phyloP scores from a whole-genome alignment of 208 protist species.

The Porcisia hertigi region DNA sequence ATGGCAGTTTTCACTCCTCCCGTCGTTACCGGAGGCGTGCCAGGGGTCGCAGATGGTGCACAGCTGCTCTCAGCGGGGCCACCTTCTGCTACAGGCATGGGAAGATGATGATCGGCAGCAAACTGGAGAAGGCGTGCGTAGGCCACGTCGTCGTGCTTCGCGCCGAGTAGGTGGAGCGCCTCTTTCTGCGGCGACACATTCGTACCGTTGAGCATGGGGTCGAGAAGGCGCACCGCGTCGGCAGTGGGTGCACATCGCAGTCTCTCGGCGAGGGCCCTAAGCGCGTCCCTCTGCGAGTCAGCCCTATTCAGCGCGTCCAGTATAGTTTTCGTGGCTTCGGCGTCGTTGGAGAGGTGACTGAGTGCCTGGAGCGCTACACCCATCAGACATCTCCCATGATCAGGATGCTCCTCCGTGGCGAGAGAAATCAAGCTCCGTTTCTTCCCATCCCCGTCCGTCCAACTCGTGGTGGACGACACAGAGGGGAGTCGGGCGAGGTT shows the following conservation, averaged over 20 bases:
- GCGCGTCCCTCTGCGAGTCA: constrained; percentile 7
- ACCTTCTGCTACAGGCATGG: constrained; percentile 10
- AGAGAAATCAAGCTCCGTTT: constrained; percentile 16
- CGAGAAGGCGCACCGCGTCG: constrained; percentile 21
- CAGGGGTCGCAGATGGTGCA: not conserved
- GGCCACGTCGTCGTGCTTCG: constrained; percentile 20
- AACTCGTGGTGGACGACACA: constrained; percentile 9
- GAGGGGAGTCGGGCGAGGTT: constrained; percentile 24
- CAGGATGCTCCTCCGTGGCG: constrained; percentile 13
- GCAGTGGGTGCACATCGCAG: constrained; percentile 12
- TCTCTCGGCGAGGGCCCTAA: constrained; percentile 10
- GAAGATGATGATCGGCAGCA: constrained; percentile 21
- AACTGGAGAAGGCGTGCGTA: constrained; percentile 16
- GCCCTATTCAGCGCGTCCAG: constrained; percentile 8
- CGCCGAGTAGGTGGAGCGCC: constrained; percentile 18
- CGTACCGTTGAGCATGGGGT: constrained; percentile 13
- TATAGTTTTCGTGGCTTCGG: not conserved
- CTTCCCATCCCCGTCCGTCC: constrained; percentile 10
- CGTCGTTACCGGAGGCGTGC: too few species aligned
- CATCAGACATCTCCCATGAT: constrained; percentile 15
- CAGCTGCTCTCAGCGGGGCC: not conserved
- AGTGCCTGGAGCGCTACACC: constrained; percentile 24
- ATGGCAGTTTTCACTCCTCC: not conserved
- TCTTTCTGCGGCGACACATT: constrained; percentile 31
- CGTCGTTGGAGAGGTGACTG: constrained; percentile 1